Evolutionary conservation across 2,329 filamentous ascomycete species (phyloP), one percentile per base, ranked within the genome.

Genomic region (Paecilomyces variotii): DNA sequence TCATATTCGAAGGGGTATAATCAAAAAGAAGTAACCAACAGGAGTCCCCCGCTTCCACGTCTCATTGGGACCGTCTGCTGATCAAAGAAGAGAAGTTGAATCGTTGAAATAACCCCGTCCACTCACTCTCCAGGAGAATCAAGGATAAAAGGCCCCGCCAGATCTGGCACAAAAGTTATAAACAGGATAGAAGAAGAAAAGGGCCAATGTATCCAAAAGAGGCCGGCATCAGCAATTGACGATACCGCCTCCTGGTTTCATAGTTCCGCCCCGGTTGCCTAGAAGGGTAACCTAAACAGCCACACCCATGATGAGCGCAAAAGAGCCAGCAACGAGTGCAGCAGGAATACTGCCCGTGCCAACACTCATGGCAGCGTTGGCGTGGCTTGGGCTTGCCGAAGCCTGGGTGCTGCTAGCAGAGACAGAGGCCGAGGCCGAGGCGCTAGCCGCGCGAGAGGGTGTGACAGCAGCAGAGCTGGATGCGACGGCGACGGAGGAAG

Each of bases 231-330:
- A 7, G 35, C 12, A 14, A 39, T n/a, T 2, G 39, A n/a, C 12
- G 12, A 39, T 12, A 39, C 35, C 5, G 19, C 39, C 39, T 9
- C 39, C 39, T 45, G 39, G 19, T 24, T 45, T 14, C 14, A 45
- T 45, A 14, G 39, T n/a, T 19, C 39, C 11, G 12, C 4, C 35
- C 35, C 35, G 35, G 2, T 39, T 14, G 35, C 35, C 11, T 32
- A 10, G 3, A 19, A 9, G n/a, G n/a, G n/a, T 19, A 19, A 19
- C n/a, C 69, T 72, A 76, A 55, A 76, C 60, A 58, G 66, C 62
- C 39, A 63, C 66, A 32, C 72, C 73, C 62, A 77, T 52, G 58
- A 74, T 61, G 56, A 74, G 62, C 52, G 72, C 73, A 52, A 77
- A 63, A 14, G 72, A 74, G 49, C 74, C 74, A 24, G 72, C 73